phyloP scores from a whole-genome alignment of 2,329 filamentous ascomycete species.

The Pyricularia pennisetigena region DNA sequence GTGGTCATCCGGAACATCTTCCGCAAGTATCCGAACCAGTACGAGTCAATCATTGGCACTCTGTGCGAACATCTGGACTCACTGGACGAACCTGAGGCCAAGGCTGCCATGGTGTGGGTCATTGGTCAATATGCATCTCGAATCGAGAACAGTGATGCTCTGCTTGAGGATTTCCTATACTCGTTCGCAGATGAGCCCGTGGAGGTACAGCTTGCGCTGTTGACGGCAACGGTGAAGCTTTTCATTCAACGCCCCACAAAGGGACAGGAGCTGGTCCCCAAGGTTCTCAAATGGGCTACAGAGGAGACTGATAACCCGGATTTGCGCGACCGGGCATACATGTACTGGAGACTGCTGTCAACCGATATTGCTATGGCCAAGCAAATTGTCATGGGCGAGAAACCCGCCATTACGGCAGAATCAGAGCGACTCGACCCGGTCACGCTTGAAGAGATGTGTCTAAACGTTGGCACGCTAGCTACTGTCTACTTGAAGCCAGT shows the following conservation, averaged over 20 bases:
- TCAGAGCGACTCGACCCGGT: conserved; percentile 85
- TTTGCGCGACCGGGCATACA: conserved; percentile 89
- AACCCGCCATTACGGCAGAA: conserved; percentile 92
- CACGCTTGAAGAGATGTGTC: conserved; percentile 93
- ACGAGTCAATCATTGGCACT: conserved; percentile 93
- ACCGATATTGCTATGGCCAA: conserved; percentile 84
- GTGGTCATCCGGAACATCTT: conserved; percentile 99
- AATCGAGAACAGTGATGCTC: conserved; percentile 90
- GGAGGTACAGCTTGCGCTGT: conserved; percentile 86
- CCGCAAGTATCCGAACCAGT: conserved; percentile 97
- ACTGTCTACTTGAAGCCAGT: conserved; percentile 98
- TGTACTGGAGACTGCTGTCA: conserved; percentile 97
- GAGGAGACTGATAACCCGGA: conserved; percentile 99
- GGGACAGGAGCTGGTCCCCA: conserved; percentile 84
- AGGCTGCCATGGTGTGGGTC: conserved; percentile 98
- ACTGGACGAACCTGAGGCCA: conserved; percentile 92
- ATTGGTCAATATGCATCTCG: conserved; percentile 96
- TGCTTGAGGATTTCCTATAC: conserved; percentile 91
- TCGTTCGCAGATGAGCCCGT: conserved; percentile 90
- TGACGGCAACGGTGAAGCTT: conserved; percentile 94
- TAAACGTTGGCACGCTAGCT: conserved; percentile 90
- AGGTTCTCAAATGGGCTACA: conserved; percentile 95
- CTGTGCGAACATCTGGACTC: conserved; percentile 95
- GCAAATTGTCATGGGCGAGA: conserved; percentile 91
- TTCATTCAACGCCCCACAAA: conserved; percentile 97